Percentiles rank a stretch among this genome's conserved stretches.
Evolutionary conservation across 179 eudicot genomes (phyloP).

Genomic region (Patellifolia procumbens): DNA sequence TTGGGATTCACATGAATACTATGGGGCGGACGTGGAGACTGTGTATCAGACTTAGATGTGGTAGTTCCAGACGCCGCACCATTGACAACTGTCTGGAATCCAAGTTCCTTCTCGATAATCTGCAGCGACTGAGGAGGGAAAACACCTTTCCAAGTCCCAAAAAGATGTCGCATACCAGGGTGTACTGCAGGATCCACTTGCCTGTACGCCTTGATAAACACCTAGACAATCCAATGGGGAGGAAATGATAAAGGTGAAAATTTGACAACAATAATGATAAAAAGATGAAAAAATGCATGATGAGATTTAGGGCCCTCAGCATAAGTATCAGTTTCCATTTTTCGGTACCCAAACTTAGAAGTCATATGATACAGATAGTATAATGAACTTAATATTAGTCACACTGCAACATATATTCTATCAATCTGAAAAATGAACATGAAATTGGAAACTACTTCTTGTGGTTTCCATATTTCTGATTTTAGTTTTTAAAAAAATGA

Average conservation of each 20-base stretch:
- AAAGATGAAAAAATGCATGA: not conserved
- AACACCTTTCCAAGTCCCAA: constrained; percentile 98
- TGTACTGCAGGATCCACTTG: constrained; percentile 81
- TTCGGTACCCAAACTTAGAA: too few species aligned
- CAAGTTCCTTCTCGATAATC: constrained; percentile 86
- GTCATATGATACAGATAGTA: too few species aligned
- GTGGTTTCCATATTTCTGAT: too few species aligned
- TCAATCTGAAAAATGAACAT: too few species aligned
- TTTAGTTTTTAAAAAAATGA: too few species aligned
- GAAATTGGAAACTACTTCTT: too few species aligned
- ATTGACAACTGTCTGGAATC: constrained; percentile 58
- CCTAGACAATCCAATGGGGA: constrained; percentile 49
- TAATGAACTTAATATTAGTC: too few species aligned
- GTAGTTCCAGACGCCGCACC: constrained; percentile 66
- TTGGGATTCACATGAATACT: constrained; percentile 97
- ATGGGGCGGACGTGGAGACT: constrained; percentile 64
- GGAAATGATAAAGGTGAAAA: constrained; percentile 1
- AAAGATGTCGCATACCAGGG: constrained; percentile 85
- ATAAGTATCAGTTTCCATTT: too few species aligned
- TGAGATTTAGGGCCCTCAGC: too few species aligned
- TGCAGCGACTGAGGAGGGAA: constrained; percentile 89
- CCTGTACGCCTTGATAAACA: constrained; percentile 89
- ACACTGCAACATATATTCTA: too few species aligned
- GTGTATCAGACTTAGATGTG: constrained; percentile 60
- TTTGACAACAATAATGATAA: not conserved